Evolutionary conservation across 2,329 filamentous ascomycete genomes (phyloP).

Genomic region (Pseudofabraea citricarpa): DNA sequence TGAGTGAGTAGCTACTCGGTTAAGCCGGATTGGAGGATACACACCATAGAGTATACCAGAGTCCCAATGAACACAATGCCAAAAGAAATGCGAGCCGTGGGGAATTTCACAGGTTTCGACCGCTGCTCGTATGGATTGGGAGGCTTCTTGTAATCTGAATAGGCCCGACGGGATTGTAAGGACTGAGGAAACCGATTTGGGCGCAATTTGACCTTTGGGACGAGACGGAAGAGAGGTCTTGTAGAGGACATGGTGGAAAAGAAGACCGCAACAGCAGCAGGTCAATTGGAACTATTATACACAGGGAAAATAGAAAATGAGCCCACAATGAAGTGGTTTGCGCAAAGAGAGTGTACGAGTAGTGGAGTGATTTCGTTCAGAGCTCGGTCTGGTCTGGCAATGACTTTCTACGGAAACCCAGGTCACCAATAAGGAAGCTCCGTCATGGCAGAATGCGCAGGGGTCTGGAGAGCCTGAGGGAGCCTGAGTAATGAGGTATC

Average conservation of each 20-base stretch:
- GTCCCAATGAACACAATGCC: constrained; percentile 43
- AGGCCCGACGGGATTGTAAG: constrained; percentile 17
- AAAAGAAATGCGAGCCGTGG: constrained; percentile 41
- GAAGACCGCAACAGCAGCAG: constrained; percentile 7
- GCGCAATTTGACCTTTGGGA: constrained; percentile 12
- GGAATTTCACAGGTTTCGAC: constrained; percentile 31
- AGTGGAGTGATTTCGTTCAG: constrained; percentile 1
- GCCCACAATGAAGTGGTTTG: constrained; percentile 16
- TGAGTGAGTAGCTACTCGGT: constrained; percentile 13
- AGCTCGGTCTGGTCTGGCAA: no score
- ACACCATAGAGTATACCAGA: constrained; percentile 46
- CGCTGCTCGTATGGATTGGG: constrained; percentile 4
- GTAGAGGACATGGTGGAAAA: constrained; percentile 19
- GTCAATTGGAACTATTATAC: constrained; percentile 12
- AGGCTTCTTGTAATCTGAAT: constrained; percentile 8
- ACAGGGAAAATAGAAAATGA: constrained; percentile 19
- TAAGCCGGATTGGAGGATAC: background rate
- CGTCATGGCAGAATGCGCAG: no score
- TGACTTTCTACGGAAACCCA: no score
- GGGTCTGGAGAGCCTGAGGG: no score
- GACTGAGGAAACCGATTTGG: constrained; percentile 7
- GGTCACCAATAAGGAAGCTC: no score
- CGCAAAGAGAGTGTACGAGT: constrained; percentile 2
- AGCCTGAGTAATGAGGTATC: no score
- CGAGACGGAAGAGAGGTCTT: constrained; percentile 15